Conservation (phyloP, 345 rosid species). For the Murraya koenigii region DNA sequence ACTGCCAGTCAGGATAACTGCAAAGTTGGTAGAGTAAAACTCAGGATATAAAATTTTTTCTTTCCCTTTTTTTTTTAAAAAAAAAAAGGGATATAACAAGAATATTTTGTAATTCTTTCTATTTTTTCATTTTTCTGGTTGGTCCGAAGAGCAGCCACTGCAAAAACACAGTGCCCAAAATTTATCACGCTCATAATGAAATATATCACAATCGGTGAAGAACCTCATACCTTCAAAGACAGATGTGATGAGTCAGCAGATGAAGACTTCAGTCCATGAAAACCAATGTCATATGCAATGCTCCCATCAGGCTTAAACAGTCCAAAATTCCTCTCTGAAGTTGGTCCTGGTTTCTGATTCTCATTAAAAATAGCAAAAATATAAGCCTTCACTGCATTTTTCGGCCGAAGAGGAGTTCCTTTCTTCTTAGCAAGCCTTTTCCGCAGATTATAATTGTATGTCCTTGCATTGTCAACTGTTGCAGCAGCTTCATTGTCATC, state of each 20-base stretch:
- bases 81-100: too few species aligned
- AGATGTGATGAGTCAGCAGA: conserved; percentile 42
- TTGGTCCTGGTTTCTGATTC: conserved; percentile 68
- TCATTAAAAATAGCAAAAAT: conserved; percentile 92
- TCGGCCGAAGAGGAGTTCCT: conserved; percentile 92
- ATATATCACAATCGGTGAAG: neutral
- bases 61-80: too few species aligned
- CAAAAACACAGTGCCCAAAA: neutral
- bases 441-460: conserved; percentile 82
- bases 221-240: conserved; percentile 64
- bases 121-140: neutral
- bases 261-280: conserved; percentile 66
- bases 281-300: conserved; percentile 83
- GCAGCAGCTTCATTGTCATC: conserved; percentile 89
- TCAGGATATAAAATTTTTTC: neutral
- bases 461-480: conserved; percentile 73
- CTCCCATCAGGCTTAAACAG: conserved; percentile 92
- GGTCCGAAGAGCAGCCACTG: neutral
- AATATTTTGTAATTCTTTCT: neutral
- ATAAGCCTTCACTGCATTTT: conserved; percentile 68
- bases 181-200: conserved; percentile 14
- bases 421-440: conserved; percentile 93
- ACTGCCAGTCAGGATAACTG: neutral
- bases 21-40: neutral
- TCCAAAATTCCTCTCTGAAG: conserved; percentile 92